Conservation (phyloP, 1,284 basidiomycete species). For the Takashimella koratensis region DNA sequence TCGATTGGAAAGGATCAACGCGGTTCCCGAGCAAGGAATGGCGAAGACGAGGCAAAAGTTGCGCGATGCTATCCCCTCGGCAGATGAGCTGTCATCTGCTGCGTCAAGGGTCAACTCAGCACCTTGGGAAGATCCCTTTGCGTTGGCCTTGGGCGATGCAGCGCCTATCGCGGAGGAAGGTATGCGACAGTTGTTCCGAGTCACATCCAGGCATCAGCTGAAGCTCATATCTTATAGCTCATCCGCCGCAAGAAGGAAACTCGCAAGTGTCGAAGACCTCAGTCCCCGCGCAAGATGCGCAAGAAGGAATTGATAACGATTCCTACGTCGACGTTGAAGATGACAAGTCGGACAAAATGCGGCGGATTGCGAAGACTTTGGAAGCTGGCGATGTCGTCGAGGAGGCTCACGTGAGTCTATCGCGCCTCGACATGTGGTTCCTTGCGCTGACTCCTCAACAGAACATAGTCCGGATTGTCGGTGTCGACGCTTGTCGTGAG, state of each 20-base stretch:
- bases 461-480: slow-evolving; percentile 78
- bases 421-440: no score
- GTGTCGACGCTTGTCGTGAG: slow-evolving; percentile 79
- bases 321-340: slow-evolving; percentile 39
- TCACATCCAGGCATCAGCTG: background rate
- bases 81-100: slow-evolving; percentile 60
- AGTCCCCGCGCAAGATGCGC: background rate
- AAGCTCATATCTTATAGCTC: no score
- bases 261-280: background rate
- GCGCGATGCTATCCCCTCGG: slow-evolving; percentile 58
- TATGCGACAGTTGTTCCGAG: no score
- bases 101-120: slow-evolving; percentile 63
- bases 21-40: slow-evolving; percentile 39
- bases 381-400: slow-evolving; percentile 88
- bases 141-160: slow-evolving; percentile 62
- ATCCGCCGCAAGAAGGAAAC: background rate
- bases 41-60: slow-evolving; percentile 25
- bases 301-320: slow-evolving; percentile 13
- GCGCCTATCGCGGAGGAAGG: slow-evolving; percentile 62
- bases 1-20: slow-evolving; percentile 37
- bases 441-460: slow-evolving; percentile 15
- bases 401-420: slow-evolving; percentile 54
- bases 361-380: slow-evolving; percentile 54
- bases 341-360: slow-evolving; percentile 64
- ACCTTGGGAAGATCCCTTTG: slow-evolving; percentile 75